Evolutionary conservation across 2,329 filamentous ascomycete genomes (phyloP), one percentile per base, ranked within the genome.

Genomic region (Leptographium lundbergii): DNA sequence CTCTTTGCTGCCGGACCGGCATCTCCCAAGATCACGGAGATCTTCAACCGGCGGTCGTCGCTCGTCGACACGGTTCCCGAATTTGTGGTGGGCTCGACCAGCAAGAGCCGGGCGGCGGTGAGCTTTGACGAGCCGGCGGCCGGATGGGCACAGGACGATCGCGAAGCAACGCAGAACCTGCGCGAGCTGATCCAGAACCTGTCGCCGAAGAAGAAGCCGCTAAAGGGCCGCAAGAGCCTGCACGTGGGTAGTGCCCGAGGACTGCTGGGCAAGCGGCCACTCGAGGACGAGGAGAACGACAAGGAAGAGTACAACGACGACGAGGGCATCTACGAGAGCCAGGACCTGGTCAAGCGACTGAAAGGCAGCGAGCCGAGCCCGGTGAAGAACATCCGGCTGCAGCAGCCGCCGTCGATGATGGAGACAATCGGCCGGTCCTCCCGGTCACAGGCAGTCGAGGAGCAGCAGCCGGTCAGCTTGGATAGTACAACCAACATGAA

Each of bases 141-240:
- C 84, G 89, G 59, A 75, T 74, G 54, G 84, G 45, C 61, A 1
- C 72, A 74, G 32, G 77, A 80, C 42, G 81, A 84, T 39, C 79
- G 76, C 54, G 86, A 89, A 63, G 76, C 75, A 3, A 87, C 86
- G 0, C 71, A 84, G 42, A 89, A 83, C 62, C 72, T 92, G 51
- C 87, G 82, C 62, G 86, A 89, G 63, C 86, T 90, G 81, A 92
- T 92, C 61, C 80, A 87, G 61, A 87, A 82, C 59, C 76, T 92
- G 62, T 90, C 87, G 27, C 88, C 89, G 0, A 89, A 88, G 71
- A 89, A 89, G 69, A 85, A 81, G 58, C 71, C 73, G 6, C 65
- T 88, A 7, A 83, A 78, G 59, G 83, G 83, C 17, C 83, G 88
- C 48, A 91, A 91, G 72, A 91, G 88, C 67, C 75, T 91, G 56